phyloP scores from a whole-genome alignment of 2,329 filamentous ascomycete genomes.

The Fusarium keratoplasticum region DNA sequence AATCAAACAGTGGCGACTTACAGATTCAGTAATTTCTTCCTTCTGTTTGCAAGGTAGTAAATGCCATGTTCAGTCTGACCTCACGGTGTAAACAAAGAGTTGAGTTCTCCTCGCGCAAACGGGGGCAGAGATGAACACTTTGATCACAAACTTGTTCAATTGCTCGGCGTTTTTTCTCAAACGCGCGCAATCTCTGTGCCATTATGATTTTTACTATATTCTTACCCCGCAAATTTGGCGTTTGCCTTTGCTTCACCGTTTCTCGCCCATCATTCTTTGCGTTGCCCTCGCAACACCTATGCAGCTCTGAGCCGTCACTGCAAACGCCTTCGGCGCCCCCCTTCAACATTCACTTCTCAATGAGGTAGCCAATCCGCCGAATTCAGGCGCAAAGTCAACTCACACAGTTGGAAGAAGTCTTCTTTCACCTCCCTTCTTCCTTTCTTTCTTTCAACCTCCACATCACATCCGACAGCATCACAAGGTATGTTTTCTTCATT shows the following conservation, averaged over 20 bases:
- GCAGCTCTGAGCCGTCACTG: not conserved
- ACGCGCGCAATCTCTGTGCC: not conserved
- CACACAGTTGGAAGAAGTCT: not conserved
- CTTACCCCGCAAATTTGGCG: not conserved
- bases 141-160: not conserved
- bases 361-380: not conserved
- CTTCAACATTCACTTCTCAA: not conserved
- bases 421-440: not conserved
- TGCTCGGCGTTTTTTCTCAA: constrained; percentile 1
- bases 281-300: not conserved
- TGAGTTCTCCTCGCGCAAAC: not conserved
- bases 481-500: not conserved
- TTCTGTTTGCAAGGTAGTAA: not conserved
- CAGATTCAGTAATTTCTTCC: not conserved
- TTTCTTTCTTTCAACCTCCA: not conserved
- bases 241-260: not conserved
- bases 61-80: not conserved
- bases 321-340: not conserved
- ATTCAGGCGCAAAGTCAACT: not conserved
- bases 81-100: not conserved
- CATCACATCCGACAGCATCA: not conserved
- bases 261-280: not conserved
- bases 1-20: not conserved
- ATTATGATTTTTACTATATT: not conserved
- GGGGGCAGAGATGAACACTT: not conserved